Evolutionary conservation across 1,284 basidiomycete genomes (phyloP).

Genomic region (Heterobasidion parviporum): DNA sequence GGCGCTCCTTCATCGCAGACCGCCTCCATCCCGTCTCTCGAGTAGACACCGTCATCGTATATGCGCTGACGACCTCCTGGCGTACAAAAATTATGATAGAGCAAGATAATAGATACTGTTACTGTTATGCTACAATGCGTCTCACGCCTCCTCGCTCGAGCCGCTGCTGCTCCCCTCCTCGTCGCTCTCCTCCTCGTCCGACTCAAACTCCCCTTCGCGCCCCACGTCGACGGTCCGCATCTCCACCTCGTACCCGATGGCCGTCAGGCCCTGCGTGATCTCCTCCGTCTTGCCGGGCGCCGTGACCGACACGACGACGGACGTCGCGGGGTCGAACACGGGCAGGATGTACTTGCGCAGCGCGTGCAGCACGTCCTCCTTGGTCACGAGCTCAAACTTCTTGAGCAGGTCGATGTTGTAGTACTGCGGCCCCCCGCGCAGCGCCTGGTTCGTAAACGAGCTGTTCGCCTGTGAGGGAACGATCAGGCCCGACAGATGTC

Average conservation of each 20-base stretch:
- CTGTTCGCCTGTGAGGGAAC: slow-evolving; percentile 47
- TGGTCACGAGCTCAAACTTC: slow-evolving; percentile 72
- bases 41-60: background rate
- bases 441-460: slow-evolving; percentile 82
- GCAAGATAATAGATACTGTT: no score
- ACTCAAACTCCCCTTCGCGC: slow-evolving; percentile 25
- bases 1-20: background rate
- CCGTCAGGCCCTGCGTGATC: slow-evolving; percentile 57
- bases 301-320: slow-evolving; percentile 78
- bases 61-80: background rate
- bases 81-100: no score
- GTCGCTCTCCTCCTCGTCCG: slow-evolving; percentile 21
- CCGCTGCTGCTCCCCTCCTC: slow-evolving; percentile 28
- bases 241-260: slow-evolving; percentile 75
- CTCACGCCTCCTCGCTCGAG: no score
- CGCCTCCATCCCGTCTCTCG: background rate
- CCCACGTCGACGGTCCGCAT: slow-evolving; percentile 64
- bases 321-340: slow-evolving; percentile 74
- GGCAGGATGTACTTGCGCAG: slow-evolving; percentile 80
- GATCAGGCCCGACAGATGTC: background rate
- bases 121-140: no score
- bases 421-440: slow-evolving; percentile 73
- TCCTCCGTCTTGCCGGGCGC: slow-evolving; percentile 75
- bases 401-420: slow-evolving; percentile 70
- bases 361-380: slow-evolving; percentile 64